Evolutionary conservation across 2,329 filamentous ascomycete genomes (phyloP).

Genomic region (Metarhizium guizhouense): DNA sequence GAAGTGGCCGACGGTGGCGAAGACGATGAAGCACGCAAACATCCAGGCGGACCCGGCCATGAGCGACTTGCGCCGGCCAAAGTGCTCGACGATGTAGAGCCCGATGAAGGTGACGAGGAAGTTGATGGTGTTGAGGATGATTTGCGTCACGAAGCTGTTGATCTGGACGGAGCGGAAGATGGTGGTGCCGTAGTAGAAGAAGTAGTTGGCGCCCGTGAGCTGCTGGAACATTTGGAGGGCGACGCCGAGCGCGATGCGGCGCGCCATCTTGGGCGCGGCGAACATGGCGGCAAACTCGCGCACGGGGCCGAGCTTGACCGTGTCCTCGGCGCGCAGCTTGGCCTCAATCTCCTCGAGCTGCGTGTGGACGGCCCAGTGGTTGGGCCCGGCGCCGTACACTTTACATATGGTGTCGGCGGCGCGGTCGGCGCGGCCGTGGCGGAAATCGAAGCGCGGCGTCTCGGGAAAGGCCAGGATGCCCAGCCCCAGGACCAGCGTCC

Average conservation of each 20-base stretch:
- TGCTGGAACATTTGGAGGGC: slow-evolving; percentile 58
- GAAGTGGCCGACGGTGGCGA: slow-evolving; percentile 44
- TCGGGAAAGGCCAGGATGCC: slow-evolving; percentile 43
- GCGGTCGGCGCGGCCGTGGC: slow-evolving; percentile 35
- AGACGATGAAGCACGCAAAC: slow-evolving; percentile 51
- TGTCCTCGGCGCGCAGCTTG: slow-evolving; percentile 41
- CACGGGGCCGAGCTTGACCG: slow-evolving; percentile 29
- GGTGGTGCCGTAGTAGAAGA: slow-evolving; percentile 55
- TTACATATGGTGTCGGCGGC: slow-evolving; percentile 38
- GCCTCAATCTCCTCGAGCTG: slow-evolving; percentile 45
- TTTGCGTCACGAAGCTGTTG: slow-evolving; percentile 57
- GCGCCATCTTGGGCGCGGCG: slow-evolving; percentile 53
- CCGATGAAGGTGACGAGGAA: slow-evolving; percentile 58
- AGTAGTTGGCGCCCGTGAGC: slow-evolving; percentile 58
- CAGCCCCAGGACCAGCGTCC: slow-evolving; percentile 36
- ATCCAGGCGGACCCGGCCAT: slow-evolving; percentile 55
- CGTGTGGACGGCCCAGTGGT: slow-evolving; percentile 35
- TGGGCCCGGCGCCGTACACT: slow-evolving; percentile 35
- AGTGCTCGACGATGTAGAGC: slow-evolving; percentile 61
- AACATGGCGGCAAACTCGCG: slow-evolving; percentile 50
- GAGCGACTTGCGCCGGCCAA: slow-evolving; percentile 54
- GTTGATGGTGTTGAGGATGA: slow-evolving; percentile 60
- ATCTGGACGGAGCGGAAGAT: slow-evolving; percentile 36
- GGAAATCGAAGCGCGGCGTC: slow-evolving; percentile 42
- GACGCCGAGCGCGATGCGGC: slow-evolving; percentile 52